Conservation (phyloP, 2,329 filamentous ascomycete species). For the Colletotrichum sp. region DNA sequence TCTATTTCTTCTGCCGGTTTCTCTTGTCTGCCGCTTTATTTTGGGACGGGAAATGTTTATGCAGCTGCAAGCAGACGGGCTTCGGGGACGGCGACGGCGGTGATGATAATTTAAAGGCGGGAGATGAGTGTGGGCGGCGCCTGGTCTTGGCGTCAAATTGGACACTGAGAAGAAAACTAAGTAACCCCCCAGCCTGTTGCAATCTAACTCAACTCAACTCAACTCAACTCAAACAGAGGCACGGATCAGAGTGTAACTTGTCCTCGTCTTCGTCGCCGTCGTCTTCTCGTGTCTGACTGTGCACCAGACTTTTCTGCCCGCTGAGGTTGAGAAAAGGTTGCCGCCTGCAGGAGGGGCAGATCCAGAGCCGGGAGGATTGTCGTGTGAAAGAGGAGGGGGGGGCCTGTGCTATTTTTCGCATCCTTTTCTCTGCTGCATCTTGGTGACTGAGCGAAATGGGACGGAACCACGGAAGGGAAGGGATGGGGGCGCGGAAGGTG, state of each 20-base stretch:
- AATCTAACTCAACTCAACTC: neutral
- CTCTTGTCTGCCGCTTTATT: neutral
- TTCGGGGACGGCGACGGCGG: conserved; percentile 5
- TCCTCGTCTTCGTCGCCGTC: neutral
- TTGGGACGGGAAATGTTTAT: neutral
- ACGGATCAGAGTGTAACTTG: neutral
- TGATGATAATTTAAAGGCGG: neutral
- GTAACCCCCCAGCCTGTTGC: neutral
- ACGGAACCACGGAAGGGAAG: neutral
- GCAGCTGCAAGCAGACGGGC: neutral
- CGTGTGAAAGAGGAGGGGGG: neutral
- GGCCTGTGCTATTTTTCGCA: conserved; percentile 1
- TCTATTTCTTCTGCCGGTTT: neutral
- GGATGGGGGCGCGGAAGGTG: neutral
- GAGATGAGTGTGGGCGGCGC: neutral
- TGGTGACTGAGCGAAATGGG: neutral
- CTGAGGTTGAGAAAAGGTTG: neutral
- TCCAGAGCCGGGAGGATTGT: neutral
- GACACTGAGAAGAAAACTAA: neutral
- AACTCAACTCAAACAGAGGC: neutral
- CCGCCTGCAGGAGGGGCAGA: neutral
- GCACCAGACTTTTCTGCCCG: neutral
- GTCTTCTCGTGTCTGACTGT: neutral
- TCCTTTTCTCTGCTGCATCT: neutral
- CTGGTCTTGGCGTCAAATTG: neutral